Base-by-base conservation (phyloP, 1,139 yeast species). In the Yamadazyma aaseri region DNA sequence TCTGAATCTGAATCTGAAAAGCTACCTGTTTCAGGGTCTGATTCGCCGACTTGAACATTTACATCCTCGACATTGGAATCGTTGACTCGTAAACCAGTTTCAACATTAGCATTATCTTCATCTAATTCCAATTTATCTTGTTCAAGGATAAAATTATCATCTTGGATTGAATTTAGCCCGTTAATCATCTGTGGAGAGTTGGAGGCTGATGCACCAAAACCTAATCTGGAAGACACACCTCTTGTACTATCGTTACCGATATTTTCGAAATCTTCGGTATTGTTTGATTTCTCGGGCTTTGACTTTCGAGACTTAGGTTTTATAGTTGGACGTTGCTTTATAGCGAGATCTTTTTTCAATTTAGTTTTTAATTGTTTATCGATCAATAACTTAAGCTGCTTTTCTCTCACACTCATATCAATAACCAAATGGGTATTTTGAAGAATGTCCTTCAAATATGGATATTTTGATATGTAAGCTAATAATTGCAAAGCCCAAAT, bases 391-490 rank as follows among this genome's bases (percentile, higher is more conserved):
- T 66, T 67, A 35, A 65, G 51, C 34, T 66, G 70, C 39, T 69
- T 68, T 40, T 68, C 73, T 34, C 73, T 52, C 17, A 75, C 71
- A 42, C 80, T 73, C 71, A 76, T 65, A 39, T 77, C 80, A 29
- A 67, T 62, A 7, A 75, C 70, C 35, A 76, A 58, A 55, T 84
- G 86, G 4, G 95, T 81, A 34, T 75, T 75, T 46, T 89, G 95
- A 35, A 92, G 65, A 26, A 71, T 71, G 32, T 80, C 81, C 50
- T 90, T 85, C 54, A 90, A 65, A 40, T 80, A 74, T 1, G 97
- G 84, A 53, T 90, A 90, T 56, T 92, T 92, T 7, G 97, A 87
- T 32, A 90, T 86, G 57, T 89, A 92, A 13, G 97, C 97, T 36
- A 92, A 62, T 21, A 92, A 70, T 58, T 92, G 97, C 35, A 92